These are phyloP conservation scores for Metschnikowia reukaufii DNA, from an alignment of 805 yeast species.

Conservation along the genomic window DNA sequence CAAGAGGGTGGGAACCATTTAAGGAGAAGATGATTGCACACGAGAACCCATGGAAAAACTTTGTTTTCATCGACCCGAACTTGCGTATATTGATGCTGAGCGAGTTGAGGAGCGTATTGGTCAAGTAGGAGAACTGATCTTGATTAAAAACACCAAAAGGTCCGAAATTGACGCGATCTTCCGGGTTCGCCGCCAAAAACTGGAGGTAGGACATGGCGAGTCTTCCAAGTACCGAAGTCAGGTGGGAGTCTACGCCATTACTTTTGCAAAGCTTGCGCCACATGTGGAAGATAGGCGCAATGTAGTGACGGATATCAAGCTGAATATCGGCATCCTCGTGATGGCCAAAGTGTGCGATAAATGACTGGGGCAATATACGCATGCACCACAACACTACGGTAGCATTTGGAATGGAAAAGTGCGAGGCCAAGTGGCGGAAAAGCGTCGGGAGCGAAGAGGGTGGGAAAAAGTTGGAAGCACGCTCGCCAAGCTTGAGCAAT, in stretches of 20 bases:
- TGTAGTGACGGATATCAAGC: conserved; percentile 50
- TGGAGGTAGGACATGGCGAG: conserved; percentile 51
- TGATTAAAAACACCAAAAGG: conserved; percentile 63
- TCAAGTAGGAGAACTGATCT: conserved; percentile 58
- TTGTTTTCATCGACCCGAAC: conserved; percentile 44
- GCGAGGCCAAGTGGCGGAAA: conserved; percentile 50
- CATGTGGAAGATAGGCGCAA: conserved; percentile 67
- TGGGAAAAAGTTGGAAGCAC: conserved; percentile 56
- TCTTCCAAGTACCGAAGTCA: conserved; percentile 64
- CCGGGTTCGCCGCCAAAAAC: conserved; percentile 25
- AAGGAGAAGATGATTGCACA: conserved; percentile 59
- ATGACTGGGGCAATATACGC: conserved; percentile 51
- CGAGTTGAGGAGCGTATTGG: conserved; percentile 52
- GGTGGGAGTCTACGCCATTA: conserved; percentile 57
- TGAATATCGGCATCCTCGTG: conserved; percentile 26
- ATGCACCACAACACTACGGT: conserved; percentile 52
- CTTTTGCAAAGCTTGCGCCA: conserved; percentile 60
- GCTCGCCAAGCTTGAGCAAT: conserved; percentile 51
- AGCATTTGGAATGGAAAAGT: conserved; percentile 55
- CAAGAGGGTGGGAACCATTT: conserved; percentile 46
- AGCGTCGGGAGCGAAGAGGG: conserved; percentile 48
- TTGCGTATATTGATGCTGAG: conserved; percentile 49
- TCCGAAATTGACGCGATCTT: conserved; percentile 31
- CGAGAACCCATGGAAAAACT: conserved; percentile 44
- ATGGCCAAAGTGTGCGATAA: conserved; percentile 26